Conservation (phyloP, 345 rosid genomes). For the Trapa bicornis region DNA sequence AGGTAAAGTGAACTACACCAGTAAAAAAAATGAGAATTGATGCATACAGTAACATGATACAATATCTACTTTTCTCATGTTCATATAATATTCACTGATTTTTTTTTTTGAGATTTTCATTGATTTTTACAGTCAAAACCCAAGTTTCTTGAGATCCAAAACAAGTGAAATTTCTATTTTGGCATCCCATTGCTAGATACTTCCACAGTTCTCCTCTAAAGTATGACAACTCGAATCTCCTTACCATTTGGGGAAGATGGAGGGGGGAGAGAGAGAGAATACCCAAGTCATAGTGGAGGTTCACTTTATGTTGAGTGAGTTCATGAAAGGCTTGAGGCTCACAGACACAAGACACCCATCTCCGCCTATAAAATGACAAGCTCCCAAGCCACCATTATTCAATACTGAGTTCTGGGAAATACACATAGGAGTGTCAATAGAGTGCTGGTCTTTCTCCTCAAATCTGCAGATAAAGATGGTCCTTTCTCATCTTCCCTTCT, state of each 20-base stretch:
- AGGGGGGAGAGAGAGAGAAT: constrained; percentile 9
- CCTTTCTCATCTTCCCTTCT: too few relatives aligned
- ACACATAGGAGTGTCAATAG: neutral
- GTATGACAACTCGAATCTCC: constrained; percentile 22
- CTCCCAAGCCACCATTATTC: constrained; percentile 2
- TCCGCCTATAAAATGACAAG: constrained; percentile 29
- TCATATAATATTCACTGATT: too few relatives aligned
- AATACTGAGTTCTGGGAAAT: neutral
- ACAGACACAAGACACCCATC: neutral
- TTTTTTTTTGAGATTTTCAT: too few relatives aligned
- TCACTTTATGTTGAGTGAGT: constrained; percentile 4
- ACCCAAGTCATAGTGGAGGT: constrained; percentile 24
- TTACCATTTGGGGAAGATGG: neutral
- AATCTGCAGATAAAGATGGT: too few relatives aligned
- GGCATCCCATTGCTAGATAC: constrained; percentile 9
- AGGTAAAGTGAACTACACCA: too few relatives aligned
- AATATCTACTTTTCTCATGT: too few relatives aligned
- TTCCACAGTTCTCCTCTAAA: constrained; percentile 12
- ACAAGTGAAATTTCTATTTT: neutral
- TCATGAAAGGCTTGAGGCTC: neutral
- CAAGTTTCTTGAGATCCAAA: neutral
- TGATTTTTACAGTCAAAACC: too few relatives aligned
- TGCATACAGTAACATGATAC: too few relatives aligned
- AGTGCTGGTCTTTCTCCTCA: too few relatives aligned
- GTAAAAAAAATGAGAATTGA: too few relatives aligned